Conservation (phyloP, 176 grass and related monocot genomes). For the Lolium rigidum region DNA sequence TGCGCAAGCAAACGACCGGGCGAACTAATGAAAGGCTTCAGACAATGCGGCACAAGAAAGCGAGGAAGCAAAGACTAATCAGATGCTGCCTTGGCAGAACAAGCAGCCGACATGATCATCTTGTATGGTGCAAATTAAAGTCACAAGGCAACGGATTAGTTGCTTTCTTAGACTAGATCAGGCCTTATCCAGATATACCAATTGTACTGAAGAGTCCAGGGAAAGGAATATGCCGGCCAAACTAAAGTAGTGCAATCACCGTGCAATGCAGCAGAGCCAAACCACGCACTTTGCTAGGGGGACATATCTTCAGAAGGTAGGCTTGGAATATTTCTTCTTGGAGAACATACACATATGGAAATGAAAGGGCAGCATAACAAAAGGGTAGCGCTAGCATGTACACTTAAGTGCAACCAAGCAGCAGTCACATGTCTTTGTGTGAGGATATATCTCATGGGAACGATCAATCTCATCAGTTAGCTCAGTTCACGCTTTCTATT, state of each 20-base stretch:
- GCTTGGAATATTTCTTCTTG: neutral
- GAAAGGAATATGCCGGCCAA: too few relatives aligned
- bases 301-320: neutral
- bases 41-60: neutral
- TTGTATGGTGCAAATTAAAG: neutral
- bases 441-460: neutral
- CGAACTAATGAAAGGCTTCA: neutral
- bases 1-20: neutral
- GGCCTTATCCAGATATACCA: neutral
- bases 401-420: neutral
- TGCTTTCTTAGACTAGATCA: neutral
- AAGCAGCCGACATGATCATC: slow-evolving; percentile 7
- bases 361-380: neutral
- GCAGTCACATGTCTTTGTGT: slow-evolving; percentile 5
- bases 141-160: neutral
- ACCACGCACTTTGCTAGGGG: neutral
- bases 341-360: neutral
- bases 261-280: neutral
- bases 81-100: slow-evolving; percentile 8
- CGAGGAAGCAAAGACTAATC: neutral
- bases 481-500: neutral
- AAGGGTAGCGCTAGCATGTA: neutral
- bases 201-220: neutral
- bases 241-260: neutral
- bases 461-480: neutral